Conservation (phyloP, 306 rosid genomes). For the Lupinus albus region DNA sequence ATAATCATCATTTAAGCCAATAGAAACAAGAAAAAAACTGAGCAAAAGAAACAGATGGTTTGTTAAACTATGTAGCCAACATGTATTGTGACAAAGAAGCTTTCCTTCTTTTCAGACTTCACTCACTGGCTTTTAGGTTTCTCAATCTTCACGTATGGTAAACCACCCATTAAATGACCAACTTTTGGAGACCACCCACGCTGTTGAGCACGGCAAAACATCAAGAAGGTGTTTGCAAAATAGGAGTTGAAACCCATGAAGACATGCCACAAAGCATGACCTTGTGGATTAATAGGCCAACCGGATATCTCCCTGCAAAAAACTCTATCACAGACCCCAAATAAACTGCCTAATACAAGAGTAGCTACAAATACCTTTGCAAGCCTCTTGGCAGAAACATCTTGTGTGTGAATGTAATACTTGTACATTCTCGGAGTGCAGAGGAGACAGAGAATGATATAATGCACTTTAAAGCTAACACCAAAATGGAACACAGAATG, state of each 20-base stretch:
- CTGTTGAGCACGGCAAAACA: constrained; percentile 92
- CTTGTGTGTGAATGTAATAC: constrained; percentile 77
- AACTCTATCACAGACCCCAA: constrained; percentile 66
- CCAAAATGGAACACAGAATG: constrained; percentile 63
- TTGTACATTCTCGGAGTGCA: constrained; percentile 86
- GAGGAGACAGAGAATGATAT: constrained; percentile 66
- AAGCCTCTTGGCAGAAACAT: constrained; percentile 63
- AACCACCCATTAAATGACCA: constrained; percentile 60
- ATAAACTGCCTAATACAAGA: constrained; percentile 63
- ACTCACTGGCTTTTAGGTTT: constrained; percentile 80
- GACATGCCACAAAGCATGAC: constrained; percentile 86
- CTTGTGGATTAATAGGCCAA: constrained; percentile 76
- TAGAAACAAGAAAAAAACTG: constrained; percentile 34
- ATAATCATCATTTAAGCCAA: constrained; percentile 40
- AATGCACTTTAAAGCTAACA: constrained; percentile 75
- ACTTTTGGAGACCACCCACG: constrained; percentile 78
- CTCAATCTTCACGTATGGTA: constrained; percentile 80
- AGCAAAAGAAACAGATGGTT: constrained; percentile 26
- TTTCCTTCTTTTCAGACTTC: not conserved
- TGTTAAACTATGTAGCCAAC: constrained; percentile 37
- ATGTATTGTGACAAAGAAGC: constrained; percentile 32
- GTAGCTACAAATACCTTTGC: constrained; percentile 67
- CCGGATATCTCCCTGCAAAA: constrained; percentile 68
- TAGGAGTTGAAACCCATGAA: constrained; percentile 84
- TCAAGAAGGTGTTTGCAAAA: constrained; percentile 80